Evolutionary conservation across 257 asterid species (phyloP), one percentile per base, ranked within the genome.

Genomic region (Buddleja alternifolia): DNA sequence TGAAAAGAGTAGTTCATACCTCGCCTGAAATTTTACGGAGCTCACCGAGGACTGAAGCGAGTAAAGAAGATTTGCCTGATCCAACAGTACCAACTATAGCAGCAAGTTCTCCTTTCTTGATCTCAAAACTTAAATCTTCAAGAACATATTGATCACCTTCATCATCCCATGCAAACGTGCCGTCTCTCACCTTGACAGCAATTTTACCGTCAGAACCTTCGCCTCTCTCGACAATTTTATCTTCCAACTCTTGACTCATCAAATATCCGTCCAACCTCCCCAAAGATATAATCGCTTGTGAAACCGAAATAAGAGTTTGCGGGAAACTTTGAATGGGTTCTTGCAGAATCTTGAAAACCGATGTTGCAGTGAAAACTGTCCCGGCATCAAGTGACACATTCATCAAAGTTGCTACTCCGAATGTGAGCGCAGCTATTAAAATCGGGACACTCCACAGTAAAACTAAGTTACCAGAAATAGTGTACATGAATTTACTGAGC

Each of bases 81-180:
- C 95, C 96, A 48, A 89, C 96, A 1, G 85, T 89, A 56, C 96
- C 96, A 71, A 89, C 95, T 71, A 89, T 75, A 10, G 96, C 95
- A 6, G 95, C 87, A 21, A 89, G 83, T 79, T 89, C 82, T n/a
- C 96, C 95, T 81, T 78, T 87, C 76, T 16, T 82, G 4, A 89
- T 75, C 78, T 82, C 77, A 11, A 89, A 73, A 21, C 73, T 75
- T 56, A 89, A 8, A 61, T 75, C 72, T 62, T 78, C 50, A 37
- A 89, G 73, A 59, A 76, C 85, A 4, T 37, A 11, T n/a, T 67
- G 60, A 3, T 7, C 78, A 16, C 79, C 82, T 25, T 81, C 81
- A 24, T 89, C 96, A 10, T 87, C 96, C 96, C 96, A 89, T 2
- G 83, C 61, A 70, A 89, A 89, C 0, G 39, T 47, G 9, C 88